phyloP scores from a whole-genome alignment of 2,329 filamentous ascomycete genomes.

The Waltergamsia citrina region DNA sequence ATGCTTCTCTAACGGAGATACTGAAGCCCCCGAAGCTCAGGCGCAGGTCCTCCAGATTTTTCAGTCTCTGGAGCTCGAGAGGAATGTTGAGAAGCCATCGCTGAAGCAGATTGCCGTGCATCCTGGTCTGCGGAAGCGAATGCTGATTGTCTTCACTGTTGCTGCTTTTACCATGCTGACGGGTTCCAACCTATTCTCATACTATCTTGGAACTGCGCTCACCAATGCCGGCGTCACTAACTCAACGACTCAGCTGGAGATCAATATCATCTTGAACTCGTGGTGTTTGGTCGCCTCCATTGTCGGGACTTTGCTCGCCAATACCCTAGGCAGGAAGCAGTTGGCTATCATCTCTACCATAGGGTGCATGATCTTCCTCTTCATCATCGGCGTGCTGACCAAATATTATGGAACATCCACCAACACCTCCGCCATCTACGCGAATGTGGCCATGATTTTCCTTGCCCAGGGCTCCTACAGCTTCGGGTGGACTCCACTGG shows the following conservation, averaged over 20 bases:
- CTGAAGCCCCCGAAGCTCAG: conserved; percentile 15
- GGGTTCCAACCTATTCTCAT: conserved; percentile 22
- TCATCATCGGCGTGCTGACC: conserved; percentile 39
- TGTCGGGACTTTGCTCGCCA: conserved; percentile 29
- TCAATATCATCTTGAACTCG: conserved; percentile 40
- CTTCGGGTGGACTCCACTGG: conserved; percentile 16
- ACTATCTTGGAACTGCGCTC: conserved; percentile 29
- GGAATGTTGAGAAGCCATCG: conserved; percentile 31
- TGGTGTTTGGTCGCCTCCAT: conserved; percentile 34
- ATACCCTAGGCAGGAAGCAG: conserved; percentile 32
- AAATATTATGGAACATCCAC: conserved; percentile 21
- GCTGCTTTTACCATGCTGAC: conserved; percentile 36
- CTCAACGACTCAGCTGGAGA: conserved; percentile 29
- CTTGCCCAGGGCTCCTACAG: conserved; percentile 16
- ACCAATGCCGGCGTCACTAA: conserved; percentile 34
- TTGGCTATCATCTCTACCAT: conserved; percentile 27
- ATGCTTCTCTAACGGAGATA: conserved; percentile 27
- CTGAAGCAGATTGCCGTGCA: conserved; percentile 34
- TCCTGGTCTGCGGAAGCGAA: conserved; percentile 35
- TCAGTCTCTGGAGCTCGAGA: conserved; percentile 25
- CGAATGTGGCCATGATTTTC: conserved; percentile 18
- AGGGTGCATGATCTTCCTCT: conserved; percentile 32
- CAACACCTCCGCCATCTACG: conserved; percentile 27
- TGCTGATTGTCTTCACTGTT: conserved; percentile 34
- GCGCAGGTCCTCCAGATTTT: conserved; percentile 21